Percentiles rank a stretch among this genome's conserved stretches.
phyloP scores from a whole-genome alignment of 257 asterid genomes.

The Ehretia macrophylla region DNA sequence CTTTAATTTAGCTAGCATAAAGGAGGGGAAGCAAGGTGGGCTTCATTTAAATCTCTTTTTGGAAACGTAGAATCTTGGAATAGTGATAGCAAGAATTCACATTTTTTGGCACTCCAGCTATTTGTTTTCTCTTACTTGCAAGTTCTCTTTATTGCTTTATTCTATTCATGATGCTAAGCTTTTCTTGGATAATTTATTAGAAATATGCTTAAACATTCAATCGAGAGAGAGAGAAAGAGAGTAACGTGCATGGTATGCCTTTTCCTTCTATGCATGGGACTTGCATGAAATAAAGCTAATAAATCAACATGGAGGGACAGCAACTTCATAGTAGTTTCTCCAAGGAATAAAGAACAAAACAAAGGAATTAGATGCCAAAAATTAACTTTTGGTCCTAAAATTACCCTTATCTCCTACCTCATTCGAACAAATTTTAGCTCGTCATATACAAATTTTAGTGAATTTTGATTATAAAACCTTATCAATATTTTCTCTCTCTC shows the following conservation, averaged over 20 bases:
- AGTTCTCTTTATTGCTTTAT: conserved; percentile 25
- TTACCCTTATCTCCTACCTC: conserved; percentile 28
- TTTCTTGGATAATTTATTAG: background rate
- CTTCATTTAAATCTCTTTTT: background rate
- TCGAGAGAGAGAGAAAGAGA: background rate
- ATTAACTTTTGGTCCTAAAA: conserved; percentile 26
- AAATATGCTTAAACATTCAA: background rate
- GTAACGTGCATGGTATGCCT: conserved; percentile 25
- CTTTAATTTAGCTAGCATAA: background rate
- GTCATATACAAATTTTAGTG: background rate
- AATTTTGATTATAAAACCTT: too few relatives aligned
- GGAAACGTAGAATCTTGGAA: conserved; percentile 11
- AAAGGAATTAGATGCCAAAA: conserved; percentile 30
- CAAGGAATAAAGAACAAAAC: conserved; percentile 19
- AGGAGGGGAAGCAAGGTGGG: background rate
- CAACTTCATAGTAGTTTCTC: conserved; percentile 21
- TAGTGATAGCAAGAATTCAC: conserved; percentile 9
- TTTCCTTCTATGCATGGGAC: conserved; percentile 7
- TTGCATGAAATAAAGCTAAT: conserved; percentile 21
- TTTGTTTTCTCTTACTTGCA: conserved; percentile 8
- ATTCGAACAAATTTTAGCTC: background rate
- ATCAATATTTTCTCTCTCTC: too few relatives aligned
- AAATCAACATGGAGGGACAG: conserved; percentile 3
- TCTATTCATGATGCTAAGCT: conserved; percentile 11
- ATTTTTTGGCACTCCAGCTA: conserved; percentile 12